Percentiles rank a stretch among this genome's conserved stretches.
Conservation (phyloP, 2,329 filamentous ascomycete species). For the Thyridium curvatum region DNA sequence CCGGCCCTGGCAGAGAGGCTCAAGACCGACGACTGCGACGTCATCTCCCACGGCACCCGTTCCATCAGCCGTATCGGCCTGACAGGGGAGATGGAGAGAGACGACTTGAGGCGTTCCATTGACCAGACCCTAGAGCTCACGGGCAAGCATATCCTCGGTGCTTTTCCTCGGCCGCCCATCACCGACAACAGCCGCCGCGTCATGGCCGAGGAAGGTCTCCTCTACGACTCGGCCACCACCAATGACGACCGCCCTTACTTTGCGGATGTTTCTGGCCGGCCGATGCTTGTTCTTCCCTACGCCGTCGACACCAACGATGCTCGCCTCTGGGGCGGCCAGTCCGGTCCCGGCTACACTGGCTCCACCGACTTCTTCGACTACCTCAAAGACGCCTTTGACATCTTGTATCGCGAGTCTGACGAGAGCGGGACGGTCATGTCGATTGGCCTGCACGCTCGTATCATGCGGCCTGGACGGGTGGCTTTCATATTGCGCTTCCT, state of each 20-base stretch:
- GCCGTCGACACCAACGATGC: slow-evolving; percentile 7
- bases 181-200: slow-evolving; percentile 5
- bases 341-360: slow-evolving; percentile 5
- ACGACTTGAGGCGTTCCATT: slow-evolving; percentile 3
- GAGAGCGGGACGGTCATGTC: slow-evolving; percentile 6
- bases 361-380: slow-evolving; percentile 6
- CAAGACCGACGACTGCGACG: slow-evolving; percentile 3
- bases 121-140: slow-evolving; percentile 4
- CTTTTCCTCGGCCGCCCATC: slow-evolving; percentile 5
- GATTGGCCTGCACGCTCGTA: slow-evolving; percentile 6
- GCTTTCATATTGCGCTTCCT: slow-evolving; percentile 5
- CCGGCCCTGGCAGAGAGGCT: slow-evolving; percentile 1
- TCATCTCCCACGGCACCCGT: slow-evolving; percentile 6
- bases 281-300: slow-evolving; percentile 6
- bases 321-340: slow-evolving; percentile 6
- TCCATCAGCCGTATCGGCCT: slow-evolving; percentile 6
- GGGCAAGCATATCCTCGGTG: slow-evolving; percentile 4
- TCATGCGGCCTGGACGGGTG: slow-evolving; percentile 5
- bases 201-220: slow-evolving; percentile 7
- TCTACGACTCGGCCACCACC: slow-evolving; percentile 6
- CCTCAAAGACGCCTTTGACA: slow-evolving; percentile 5
- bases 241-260: slow-evolving; percentile 7
- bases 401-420: slow-evolving; percentile 5
- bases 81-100: slow-evolving; percentile 1
- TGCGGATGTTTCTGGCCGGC: slow-evolving; percentile 2